Base-by-base conservation (phyloP, 495 filamentous ascomycete genomes). In the Talaromyces thailandensis region DNA sequence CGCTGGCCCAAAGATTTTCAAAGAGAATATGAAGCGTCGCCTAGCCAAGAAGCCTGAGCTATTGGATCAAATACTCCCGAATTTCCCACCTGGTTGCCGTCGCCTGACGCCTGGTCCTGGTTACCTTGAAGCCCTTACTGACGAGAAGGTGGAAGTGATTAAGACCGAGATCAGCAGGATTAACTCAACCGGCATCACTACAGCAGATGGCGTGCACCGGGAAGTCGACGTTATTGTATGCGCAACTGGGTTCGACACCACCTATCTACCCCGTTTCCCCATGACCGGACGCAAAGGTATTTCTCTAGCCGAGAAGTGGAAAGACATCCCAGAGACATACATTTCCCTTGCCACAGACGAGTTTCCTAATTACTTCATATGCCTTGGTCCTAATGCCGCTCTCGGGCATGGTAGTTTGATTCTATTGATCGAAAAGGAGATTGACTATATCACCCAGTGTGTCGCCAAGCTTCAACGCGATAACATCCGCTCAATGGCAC, bases 341-440 rank as follows among this genome's bases (percentile, higher is more conserved):
- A 76, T 86, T 35, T 84, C 81, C 16, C 73, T 83, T 14, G 82
- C 84, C 4, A 76, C 84, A 2, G 79, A 86, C 58, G 80, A 76
- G 0, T 89, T 89, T 66, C 86, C 87, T 3, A 89, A 89, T 63
- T 85, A 85, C 65, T 88, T 87, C 68, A 79, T 83, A 37, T 73
- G 75, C 51, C 65, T 81, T 12, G 77, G 78, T 1, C 76, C 76
- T 6, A 82, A 82, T 57, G 70, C 77, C 9, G 73, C 75, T 1
- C 66, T 82, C 8, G 80, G 75, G 1, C 79, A 80, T 55, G 80
- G 79, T 7, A 79, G 76, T 21, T 62, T 79, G 14, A 68, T 78
- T 25, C 65, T 77, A 26, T 62, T 79, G 31, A 71, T 81, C 6
- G 83, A 84, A 62, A 75, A 69, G 28, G 69, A 73, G 21, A 71